Conservation (phyloP, 805 yeast genomes). For the Cyberlindnera mrakii region DNA sequence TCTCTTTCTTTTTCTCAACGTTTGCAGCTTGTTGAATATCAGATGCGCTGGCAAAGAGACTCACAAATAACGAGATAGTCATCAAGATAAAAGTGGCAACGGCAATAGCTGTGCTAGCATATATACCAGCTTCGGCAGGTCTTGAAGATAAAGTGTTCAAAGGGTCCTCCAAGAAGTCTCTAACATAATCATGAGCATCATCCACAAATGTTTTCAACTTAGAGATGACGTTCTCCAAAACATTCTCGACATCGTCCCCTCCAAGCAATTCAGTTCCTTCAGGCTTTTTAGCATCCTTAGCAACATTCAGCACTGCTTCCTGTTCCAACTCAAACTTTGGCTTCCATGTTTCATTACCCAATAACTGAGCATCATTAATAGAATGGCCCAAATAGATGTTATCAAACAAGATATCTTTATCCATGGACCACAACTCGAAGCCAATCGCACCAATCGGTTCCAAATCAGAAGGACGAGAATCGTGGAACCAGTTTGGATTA, state of each 20-base stretch:
- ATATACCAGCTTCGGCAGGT: slow-evolving; percentile 46
- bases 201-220: slow-evolving; percentile 17
- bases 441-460: slow-evolving; percentile 76
- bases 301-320: slow-evolving; percentile 13
- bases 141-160: slow-evolving; percentile 34
- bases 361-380: slow-evolving; percentile 72
- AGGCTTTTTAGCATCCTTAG: neutral
- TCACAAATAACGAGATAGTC: slow-evolving; percentile 29
- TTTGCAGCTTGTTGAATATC: slow-evolving; percentile 2
- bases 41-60: slow-evolving; percentile 17
- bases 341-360: slow-evolving; percentile 72
- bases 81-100: slow-evolving; percentile 39
- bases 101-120: slow-evolving; percentile 36
- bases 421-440: slow-evolving; percentile 88
- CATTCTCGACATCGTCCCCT: slow-evolving; percentile 8
- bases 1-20: slow-evolving; percentile 11
- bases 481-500: slow-evolving; percentile 68
- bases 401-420: slow-evolving; percentile 66
- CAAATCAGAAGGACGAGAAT: slow-evolving; percentile 49
- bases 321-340: slow-evolving; percentile 50
- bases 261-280: neutral
- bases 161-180: slow-evolving; percentile 40
- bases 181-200: slow-evolving; percentile 28
- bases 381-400: slow-evolving; percentile 84
- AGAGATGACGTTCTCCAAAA: slow-evolving; percentile 14